These are phyloP conservation scores for Cladosporium halotolerans DNA, from an alignment of 2,329 filamentous ascomycete species.

Conservation along the genomic window DNA sequence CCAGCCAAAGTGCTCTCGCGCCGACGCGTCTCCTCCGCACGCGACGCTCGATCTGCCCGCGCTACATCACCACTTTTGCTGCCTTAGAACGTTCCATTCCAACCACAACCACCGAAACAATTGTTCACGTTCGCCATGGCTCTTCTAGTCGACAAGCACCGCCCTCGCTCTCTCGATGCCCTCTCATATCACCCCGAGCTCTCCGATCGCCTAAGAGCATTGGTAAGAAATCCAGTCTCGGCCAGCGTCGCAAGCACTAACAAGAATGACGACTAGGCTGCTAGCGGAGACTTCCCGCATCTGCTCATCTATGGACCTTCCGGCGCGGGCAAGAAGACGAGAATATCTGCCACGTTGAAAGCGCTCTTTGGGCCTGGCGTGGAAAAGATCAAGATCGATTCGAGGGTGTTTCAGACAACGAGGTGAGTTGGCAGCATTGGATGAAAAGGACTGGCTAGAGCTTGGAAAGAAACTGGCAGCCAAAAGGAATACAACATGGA, in stretches of 20 bases:
- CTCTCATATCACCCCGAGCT: slow-evolving; percentile 86
- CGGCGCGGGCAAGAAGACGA: slow-evolving; percentile 94
- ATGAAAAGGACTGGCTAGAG: no score
- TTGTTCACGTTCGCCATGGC: slow-evolving; percentile 44
- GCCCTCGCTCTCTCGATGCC: slow-evolving; percentile 66
- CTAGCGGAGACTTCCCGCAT: slow-evolving; percentile 96
- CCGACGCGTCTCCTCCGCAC: no score
- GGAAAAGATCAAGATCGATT: slow-evolving; percentile 99
- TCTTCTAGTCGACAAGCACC: slow-evolving; percentile 59
- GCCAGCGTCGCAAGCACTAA: not conserved
- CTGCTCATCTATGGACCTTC: slow-evolving; percentile 95
- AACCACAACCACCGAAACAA: no score
- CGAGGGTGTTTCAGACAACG: slow-evolving; percentile 89
- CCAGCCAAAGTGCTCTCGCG: no score
- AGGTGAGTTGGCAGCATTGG: slow-evolving; percentile 10
- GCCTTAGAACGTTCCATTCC: no score
- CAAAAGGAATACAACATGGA: not conserved
- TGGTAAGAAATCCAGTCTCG: slow-evolving; percentile 51
- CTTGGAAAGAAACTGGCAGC: no score
- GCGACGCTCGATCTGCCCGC: no score
- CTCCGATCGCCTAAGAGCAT: slow-evolving; percentile 75
- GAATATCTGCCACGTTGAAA: slow-evolving; percentile 90
- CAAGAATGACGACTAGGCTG: slow-evolving; percentile 54
- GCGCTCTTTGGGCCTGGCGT: slow-evolving; percentile 92
- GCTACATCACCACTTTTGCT: no score